Base-by-base conservation (phyloP, 768 basidiomycete species). In the Mycena latifolia region DNA sequence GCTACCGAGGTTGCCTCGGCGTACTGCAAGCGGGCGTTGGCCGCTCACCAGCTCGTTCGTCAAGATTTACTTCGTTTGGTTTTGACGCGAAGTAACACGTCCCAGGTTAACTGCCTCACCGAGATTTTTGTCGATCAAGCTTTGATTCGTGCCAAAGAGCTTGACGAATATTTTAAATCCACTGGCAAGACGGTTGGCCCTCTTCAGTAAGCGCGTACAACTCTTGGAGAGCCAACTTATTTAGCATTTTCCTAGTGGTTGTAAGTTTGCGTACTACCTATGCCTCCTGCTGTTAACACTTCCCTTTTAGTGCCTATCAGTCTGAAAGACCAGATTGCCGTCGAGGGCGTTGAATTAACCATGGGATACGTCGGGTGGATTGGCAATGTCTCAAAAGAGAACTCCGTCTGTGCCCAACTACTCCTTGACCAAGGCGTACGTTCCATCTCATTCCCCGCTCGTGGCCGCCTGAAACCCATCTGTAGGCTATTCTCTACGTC, bases 381-480 rank as follows among this genome's bases (percentile, higher is more conserved):
- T 20, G 41, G 41, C 6, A 43, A 43, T 20, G 41, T 43, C 41
- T 43, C 41, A 20, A 43, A 43, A 43, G 41, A 43, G 41, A 43
- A 43, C 41, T 43, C 41, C 5, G 41, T 43, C 41, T 43, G 41
- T 43, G 41, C 41, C n/a, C 41, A 43, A 43, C 41, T 43, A 2
- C n/a, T 43, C 20, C 41, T 43, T n/a, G 41, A 43, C 41, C 41
- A 43, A 43, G 41, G 41, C 41, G 41, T 43, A n/a, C 41, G 41
- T 12, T n/a, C n/a, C 41, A 43, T n/a, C n/a, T n/a, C 17, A 43
- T 20, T 12, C n/a, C 41, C n/a, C 12, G n/a, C 41, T 43, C 18
- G 41, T 20, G 5, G 5, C n/a, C 18, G 18, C 20, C 41, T 43
- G 20, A 43, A 3, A n/a, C 20, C 20, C 20, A 43, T 43, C 12